A percentile compares a stretch with the other conserved stretches of the same genome.
phyloP scores from a whole-genome alignment of 345 rosid species.

The Arabidopsis arenosa region DNA sequence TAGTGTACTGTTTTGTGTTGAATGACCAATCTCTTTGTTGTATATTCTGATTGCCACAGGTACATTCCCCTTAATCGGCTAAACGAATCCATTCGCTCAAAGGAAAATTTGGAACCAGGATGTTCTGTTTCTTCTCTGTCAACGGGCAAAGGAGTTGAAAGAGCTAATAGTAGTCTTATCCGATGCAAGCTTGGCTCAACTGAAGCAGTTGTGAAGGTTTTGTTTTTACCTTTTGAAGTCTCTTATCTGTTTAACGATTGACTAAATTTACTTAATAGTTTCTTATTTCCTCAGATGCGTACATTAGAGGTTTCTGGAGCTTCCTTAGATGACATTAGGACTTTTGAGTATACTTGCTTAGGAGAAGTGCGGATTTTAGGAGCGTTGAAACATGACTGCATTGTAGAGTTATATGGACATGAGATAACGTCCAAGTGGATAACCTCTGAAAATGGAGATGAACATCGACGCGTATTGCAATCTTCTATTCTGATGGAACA shows the following conservation, averaged over 20 bases:
- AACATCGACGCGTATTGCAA: constrained; percentile 57
- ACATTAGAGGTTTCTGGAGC: constrained; percentile 61
- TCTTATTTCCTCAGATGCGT: constrained; percentile 59
- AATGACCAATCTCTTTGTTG: constrained; percentile 24
- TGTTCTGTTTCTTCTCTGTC: constrained; percentile 66
- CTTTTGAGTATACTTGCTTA: constrained; percentile 78
- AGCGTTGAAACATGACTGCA: constrained; percentile 76
- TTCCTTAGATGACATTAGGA: constrained; percentile 64
- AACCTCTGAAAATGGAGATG: constrained; percentile 60
- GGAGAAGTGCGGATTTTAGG: constrained; percentile 92
- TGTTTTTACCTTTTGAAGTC: constrained; percentile 28
- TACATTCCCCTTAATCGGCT: constrained; percentile 77
- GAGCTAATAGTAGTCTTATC: constrained; percentile 61
- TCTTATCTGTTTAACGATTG: constrained; percentile 3
- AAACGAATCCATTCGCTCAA: constrained; percentile 48
- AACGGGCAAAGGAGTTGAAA: constrained; percentile 60
- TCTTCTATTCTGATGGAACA: constrained; percentile 88
- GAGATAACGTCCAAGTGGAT: constrained; percentile 78
- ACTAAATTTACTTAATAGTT: constrained; percentile 20
- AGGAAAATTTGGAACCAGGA: constrained; percentile 47
- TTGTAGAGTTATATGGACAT: constrained; percentile 90
- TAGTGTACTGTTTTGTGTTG: not conserved
- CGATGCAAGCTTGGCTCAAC: constrained; percentile 71
- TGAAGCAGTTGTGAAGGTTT: constrained; percentile 82
- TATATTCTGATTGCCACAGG: constrained; percentile 53